Evolutionary conservation across 352 stramenopile species (phyloP).

Genomic region (Phytopythium oedochilum): DNA sequence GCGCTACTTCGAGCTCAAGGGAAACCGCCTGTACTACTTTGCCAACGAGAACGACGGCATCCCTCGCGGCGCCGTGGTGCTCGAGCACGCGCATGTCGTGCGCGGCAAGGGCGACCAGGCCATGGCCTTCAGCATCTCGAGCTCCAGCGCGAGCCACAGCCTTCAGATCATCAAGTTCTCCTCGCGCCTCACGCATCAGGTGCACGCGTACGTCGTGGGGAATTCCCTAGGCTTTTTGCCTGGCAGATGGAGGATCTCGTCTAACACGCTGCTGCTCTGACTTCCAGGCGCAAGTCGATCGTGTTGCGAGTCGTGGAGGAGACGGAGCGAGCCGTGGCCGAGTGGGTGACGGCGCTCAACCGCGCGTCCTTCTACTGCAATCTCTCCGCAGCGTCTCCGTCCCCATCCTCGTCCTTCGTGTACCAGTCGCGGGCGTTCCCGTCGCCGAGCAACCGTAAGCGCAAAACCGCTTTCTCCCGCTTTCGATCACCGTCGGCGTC

Average conservation of each 20-base stretch:
- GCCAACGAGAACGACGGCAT: constrained; percentile 67
- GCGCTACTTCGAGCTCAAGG: constrained; percentile 80
- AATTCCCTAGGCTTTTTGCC: background rate
- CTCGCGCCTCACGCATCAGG: constrained; percentile 59
- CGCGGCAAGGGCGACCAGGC: constrained; percentile 53
- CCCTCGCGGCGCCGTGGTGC: constrained; percentile 57
- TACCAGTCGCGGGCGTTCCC: constrained; percentile 13
- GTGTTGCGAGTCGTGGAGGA: constrained; percentile 60
- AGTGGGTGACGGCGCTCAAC: constrained; percentile 65
- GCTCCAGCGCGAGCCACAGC: constrained; percentile 42
- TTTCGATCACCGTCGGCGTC: constrained; percentile 49
- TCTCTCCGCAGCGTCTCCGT: constrained; percentile 28
- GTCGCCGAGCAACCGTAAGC: constrained; percentile 23
- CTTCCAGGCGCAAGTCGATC: constrained; percentile 45
- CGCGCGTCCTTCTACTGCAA: constrained; percentile 72
- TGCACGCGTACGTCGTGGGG: constrained; percentile 37
- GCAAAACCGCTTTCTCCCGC: constrained; percentile 47
- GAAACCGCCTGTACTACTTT: constrained; percentile 80
- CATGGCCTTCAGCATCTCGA: constrained; percentile 69
- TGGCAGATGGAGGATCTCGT: too few species aligned
- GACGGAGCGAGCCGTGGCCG: constrained; percentile 37
- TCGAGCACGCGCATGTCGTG: constrained; percentile 67
- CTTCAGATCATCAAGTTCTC: constrained; percentile 75
- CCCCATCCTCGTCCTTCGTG: constrained; percentile 30
- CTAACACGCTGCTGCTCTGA: background rate